These are phyloP conservation scores for Bocquillonia castaneifolia DNA, from an alignment of 441 rosid species.

Conservation along the genomic window DNA sequence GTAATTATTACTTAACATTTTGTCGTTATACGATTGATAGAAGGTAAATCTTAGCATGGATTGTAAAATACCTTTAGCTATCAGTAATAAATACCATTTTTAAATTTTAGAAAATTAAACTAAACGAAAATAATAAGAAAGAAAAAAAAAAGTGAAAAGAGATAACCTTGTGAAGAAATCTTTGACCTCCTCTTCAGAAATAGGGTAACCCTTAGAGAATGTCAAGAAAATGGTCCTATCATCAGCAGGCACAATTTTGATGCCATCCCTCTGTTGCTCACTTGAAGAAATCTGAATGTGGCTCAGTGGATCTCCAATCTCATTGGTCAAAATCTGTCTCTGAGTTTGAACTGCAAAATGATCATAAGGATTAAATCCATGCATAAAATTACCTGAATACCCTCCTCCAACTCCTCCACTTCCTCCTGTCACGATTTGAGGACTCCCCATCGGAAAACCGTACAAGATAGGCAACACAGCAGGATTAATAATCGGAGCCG, in stretches of 20 bases:
- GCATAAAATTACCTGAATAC: slow-evolving; percentile 3
- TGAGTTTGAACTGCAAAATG: slow-evolving; percentile 8
- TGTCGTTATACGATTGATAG: neutral
- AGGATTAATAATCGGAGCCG: neutral
- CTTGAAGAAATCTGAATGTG: neutral
- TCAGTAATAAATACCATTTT: too few relatives aligned
- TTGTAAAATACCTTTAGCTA: too few relatives aligned
- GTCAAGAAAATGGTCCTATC: slow-evolving; percentile 70
- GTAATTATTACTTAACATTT: neutral
- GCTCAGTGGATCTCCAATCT: slow-evolving; percentile 23
- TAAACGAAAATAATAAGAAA: neutral
- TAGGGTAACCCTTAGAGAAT: slow-evolving; percentile 63
- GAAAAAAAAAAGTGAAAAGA: neutral
- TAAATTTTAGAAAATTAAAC: too few relatives aligned
- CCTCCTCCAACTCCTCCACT: neutral
- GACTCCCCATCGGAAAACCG: neutral
- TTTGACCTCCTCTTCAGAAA: slow-evolving; percentile 45
- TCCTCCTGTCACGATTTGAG: neutral
- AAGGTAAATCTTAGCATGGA: neutral
- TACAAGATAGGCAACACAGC: neutral
- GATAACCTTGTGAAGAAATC: slow-evolving; percentile 48
- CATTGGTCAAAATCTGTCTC: slow-evolving; percentile 20
- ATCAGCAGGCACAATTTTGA: slow-evolving; percentile 20
- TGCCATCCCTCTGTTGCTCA: slow-evolving; percentile 1
- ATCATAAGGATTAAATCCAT: neutral